These are phyloP conservation scores for Paxillus rubicundulus DNA, from an alignment of 768 basidiomycete genomes.

Conservation along the genomic window DNA sequence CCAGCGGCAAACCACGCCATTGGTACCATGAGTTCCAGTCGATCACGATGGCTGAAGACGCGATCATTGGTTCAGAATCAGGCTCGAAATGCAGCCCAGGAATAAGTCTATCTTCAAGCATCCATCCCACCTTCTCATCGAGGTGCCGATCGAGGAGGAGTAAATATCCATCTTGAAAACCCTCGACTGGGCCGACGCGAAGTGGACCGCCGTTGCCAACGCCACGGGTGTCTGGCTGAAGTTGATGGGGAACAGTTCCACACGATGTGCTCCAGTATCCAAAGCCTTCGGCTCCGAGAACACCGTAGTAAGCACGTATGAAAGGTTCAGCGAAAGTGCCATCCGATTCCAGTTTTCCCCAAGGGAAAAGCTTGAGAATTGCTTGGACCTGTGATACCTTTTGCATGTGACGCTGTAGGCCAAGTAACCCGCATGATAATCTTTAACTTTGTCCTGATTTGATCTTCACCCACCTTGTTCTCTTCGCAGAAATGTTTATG, in stretches of 20 bases:
- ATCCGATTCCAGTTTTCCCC: constrained; percentile 43
- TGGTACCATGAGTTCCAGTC: constrained; percentile 46
- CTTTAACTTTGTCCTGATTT: neutral
- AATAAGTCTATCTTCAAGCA: constrained; percentile 33
- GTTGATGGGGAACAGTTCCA: constrained; percentile 32
- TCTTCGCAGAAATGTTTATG: constrained; percentile 35
- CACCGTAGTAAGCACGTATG: constrained; percentile 35
- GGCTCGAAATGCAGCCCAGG: constrained; percentile 33
- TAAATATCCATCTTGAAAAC: constrained; percentile 33
- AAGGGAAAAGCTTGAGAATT: constrained; percentile 38
- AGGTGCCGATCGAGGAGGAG: constrained; percentile 31
- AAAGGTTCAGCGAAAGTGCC: constrained; percentile 36
- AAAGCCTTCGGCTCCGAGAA: constrained; percentile 38
- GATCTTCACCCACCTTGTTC: constrained; percentile 29
- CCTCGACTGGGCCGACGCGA: constrained; percentile 9
- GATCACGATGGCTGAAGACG: constrained; percentile 27
- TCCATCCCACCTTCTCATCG: constrained; percentile 37
- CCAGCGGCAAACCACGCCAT: constrained; percentile 44
- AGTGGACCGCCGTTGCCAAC: constrained; percentile 1
- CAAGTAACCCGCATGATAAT: neutral
- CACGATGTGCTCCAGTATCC: constrained; percentile 44
- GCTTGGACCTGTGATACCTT: constrained; percentile 32
- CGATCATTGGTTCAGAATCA: constrained; percentile 25
- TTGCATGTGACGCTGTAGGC: constrained; percentile 36
- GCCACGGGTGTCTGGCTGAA: constrained; percentile 15